Evolutionary conservation across 106 monocot genomes (phyloP).

Genomic region (Hemerocallis citrina): DNA sequence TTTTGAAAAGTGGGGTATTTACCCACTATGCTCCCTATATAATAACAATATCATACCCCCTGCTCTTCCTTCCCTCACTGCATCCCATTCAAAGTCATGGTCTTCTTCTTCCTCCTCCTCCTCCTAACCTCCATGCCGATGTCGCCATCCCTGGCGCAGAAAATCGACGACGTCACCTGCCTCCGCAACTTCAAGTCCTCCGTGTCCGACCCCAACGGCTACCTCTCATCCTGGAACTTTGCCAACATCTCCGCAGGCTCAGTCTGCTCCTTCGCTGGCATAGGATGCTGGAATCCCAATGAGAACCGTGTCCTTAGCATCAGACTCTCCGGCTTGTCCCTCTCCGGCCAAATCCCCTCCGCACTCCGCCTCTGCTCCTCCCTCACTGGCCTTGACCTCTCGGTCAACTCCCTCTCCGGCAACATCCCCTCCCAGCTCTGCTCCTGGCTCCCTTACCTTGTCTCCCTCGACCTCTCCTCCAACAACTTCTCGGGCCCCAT

Average conservation of each 20-base stretch:
- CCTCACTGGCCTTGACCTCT: conserved; percentile 33
- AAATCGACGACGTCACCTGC: conserved; percentile 42
- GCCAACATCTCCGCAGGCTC: conserved; percentile 14
- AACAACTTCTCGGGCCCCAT: conserved; percentile 63
- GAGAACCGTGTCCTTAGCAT: conserved; percentile 23
- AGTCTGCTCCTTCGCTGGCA: conserved; percentile 36
- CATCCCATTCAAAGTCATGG: too few species aligned
- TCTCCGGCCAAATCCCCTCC: conserved; percentile 42
- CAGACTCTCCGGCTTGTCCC: conserved; percentile 39
- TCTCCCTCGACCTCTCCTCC: conserved; percentile 36
- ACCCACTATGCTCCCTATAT: too few species aligned
- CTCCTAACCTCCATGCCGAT: conserved; percentile 37
- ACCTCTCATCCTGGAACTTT: conserved; percentile 27
- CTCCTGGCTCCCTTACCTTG: conserved; percentile 41
- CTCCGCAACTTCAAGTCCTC: conserved; percentile 33
- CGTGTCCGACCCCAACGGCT: conserved; percentile 28
- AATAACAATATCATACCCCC: too few species aligned
- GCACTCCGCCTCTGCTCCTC: conserved; percentile 19
- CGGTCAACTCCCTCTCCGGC: conserved; percentile 44
- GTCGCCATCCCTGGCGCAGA: conserved; percentile 29
- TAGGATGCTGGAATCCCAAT: conserved; percentile 19
- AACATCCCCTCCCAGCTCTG: conserved; percentile 30
- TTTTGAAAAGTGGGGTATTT: too few species aligned
- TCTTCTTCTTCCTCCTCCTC: conserved; percentile 1
- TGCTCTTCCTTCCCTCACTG: too few species aligned